These are phyloP conservation scores for Colletotrichum tropicicola DNA, from an alignment of 2,329 filamentous ascomycete species.

Conservation along the genomic window DNA sequence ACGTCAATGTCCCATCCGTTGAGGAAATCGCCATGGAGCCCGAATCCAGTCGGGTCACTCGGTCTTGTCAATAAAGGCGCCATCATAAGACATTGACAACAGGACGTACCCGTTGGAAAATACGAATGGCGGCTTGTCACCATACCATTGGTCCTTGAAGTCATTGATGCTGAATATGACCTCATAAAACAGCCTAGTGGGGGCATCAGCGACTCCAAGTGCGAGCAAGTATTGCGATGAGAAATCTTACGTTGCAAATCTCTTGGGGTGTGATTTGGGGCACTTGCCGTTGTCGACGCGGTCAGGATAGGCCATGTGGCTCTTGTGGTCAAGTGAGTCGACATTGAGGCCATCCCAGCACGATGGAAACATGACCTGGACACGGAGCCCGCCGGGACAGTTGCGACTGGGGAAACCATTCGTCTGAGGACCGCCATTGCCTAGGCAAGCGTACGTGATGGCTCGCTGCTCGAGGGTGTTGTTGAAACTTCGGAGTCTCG, in stretches of 20 bases:
- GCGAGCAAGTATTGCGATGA: not conserved
- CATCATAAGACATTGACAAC: slow-evolving; percentile 36
- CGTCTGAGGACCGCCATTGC: slow-evolving; percentile 53
- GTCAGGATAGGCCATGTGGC: slow-evolving; percentile 63
- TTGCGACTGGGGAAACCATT: slow-evolving; percentile 62
- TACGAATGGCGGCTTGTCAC: slow-evolving; percentile 68
- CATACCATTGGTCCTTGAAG: slow-evolving; percentile 63
- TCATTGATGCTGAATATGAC: slow-evolving; percentile 66
- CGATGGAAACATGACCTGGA: slow-evolving; percentile 66
- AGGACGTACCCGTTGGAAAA: slow-evolving; percentile 64
- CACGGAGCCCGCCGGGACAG: slow-evolving; percentile 60
- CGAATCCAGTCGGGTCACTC: slow-evolving; percentile 67
- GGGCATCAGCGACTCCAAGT: not conserved
- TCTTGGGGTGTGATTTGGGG: slow-evolving; percentile 59
- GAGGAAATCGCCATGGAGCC: slow-evolving; percentile 76
- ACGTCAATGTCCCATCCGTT: slow-evolving; percentile 74
- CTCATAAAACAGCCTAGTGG: slow-evolving; percentile 58
- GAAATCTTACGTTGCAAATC: slow-evolving; percentile 54
- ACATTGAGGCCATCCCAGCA: slow-evolving; percentile 71
- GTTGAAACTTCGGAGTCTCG: slow-evolving; percentile 51
- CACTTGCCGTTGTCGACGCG: slow-evolving; percentile 57
- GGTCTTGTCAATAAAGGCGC: slow-evolving; percentile 51
- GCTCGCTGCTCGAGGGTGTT: slow-evolving; percentile 56
- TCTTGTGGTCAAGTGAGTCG: slow-evolving; percentile 63
- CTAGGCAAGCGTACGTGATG: slow-evolving; percentile 65